Evolutionary conservation across 345 rosid genomes (phyloP).

Genomic region (Aethionema arabicum): DNA sequence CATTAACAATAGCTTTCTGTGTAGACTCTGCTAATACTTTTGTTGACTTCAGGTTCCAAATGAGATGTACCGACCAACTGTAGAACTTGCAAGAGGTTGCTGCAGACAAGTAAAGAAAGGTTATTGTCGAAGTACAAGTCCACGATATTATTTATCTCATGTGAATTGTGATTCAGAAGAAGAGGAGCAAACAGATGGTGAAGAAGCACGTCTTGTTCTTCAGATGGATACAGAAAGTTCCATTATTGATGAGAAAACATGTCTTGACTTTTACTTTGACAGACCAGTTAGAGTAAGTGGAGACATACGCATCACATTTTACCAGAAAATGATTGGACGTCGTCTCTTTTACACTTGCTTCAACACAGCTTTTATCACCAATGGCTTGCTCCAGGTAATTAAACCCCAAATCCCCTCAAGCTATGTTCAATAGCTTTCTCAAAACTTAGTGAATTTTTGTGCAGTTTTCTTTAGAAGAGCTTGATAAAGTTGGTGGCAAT

Average conservation of each 20-base stretch:
- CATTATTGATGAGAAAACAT: conserved; percentile 71
- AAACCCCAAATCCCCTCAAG: not conserved
- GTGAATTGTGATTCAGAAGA: conserved; percentile 43
- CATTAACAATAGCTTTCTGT: too few relatives aligned
- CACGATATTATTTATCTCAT: conserved; percentile 62
- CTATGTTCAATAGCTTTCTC: not conserved
- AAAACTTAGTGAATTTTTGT: not conserved
- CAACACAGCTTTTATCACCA: conserved; percentile 81
- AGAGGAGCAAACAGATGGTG: conserved; percentile 32
- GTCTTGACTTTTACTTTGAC: conserved; percentile 74
- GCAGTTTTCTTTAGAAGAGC: conserved; percentile 60
- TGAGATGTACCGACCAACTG: conserved; percentile 67
- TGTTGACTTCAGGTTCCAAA: conserved; percentile 47
- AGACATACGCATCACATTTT: conserved; percentile 78
- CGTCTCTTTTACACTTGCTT: conserved; percentile 88
- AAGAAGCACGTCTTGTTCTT: conserved; percentile 57
- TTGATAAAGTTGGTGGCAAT: conserved; percentile 76
- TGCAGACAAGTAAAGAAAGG: conserved; percentile 72
- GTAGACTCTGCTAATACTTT: not conserved
- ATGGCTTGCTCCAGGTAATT: conserved; percentile 77
- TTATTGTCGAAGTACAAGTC: conserved; percentile 49
- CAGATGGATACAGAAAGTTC: conserved; percentile 97
- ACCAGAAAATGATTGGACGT: conserved; percentile 83
- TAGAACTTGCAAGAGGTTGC: conserved; percentile 63
- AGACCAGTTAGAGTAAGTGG: conserved; percentile 74